Base-by-base conservation (phyloP, 2,329 filamentous ascomycete genomes). In the Boeremia lycopersici region DNA sequence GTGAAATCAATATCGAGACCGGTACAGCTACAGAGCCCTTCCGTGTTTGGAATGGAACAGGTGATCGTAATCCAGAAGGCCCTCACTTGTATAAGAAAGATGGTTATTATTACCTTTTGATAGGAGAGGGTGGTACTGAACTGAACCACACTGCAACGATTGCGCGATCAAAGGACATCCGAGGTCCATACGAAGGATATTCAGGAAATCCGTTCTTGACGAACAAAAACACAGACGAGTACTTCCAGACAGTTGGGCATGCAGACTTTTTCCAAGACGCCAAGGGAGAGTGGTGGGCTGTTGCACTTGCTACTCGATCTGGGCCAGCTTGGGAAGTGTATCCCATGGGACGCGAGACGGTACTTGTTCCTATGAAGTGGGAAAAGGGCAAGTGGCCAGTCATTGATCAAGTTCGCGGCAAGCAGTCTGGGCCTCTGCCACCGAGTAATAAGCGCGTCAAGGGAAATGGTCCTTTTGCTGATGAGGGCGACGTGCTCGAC, bases 351-450 rank as follows among this genome's bases (percentile, higher is more conserved):
- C 63, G 67, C 2, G 67, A 71, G 34, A 62, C 60, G 2, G 62
- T 69, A 6, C 56, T 70, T 2, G 53, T 61, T 5, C 67, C 67
- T 6, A 64, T 69, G 12, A 63, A 60, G 3, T 71, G 68, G 69
- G 41, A 59, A 3, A 49, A 52, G 10, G 63, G 60, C 25, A 55
- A 67, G 6, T 86, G 81, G 79, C 83, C 83, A 0, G 56, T 67
- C 43, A 77, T 48, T 53, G 13, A 42, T 28, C 40, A 28, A 8
- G 15, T 83, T 1, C 63, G 70, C 1, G 82, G 81, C 6, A 61
- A 62, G 6, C 81, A 81, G 78, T 70, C 52, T 19, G 79, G 80
- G 5, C 64, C 68, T 7, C 64, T 82, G 12, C 79, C 80, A 1
- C 53, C 69, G 0, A 35, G 59, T 2, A 69, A 64, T 26, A 61